These are phyloP conservation scores for Pelagophyceae sp. DNA, from an alignment of 352 stramenopile species.

Conservation along the genomic window DNA sequence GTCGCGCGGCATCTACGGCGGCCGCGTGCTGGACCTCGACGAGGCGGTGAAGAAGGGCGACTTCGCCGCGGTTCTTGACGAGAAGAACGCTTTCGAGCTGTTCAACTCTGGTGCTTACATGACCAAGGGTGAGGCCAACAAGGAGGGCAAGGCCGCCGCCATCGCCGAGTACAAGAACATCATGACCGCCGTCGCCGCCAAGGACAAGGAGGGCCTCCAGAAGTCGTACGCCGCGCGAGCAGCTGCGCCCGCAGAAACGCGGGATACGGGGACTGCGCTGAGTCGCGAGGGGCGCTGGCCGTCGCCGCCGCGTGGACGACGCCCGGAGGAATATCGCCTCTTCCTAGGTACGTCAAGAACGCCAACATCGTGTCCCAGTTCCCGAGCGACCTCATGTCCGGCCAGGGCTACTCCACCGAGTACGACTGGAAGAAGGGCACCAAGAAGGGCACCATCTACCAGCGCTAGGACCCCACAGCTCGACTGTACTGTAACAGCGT, in stretches of 20 bases:
- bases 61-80: slow-evolving; percentile 52
- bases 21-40: slow-evolving; percentile 51
- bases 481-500: no score
- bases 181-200: slow-evolving; percentile 47
- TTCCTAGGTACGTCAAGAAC: slow-evolving; percentile 50
- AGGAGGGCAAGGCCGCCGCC: slow-evolving; percentile 45
- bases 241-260: no score
- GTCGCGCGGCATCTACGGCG: slow-evolving; percentile 54
- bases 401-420: slow-evolving; percentile 58
- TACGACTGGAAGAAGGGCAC: slow-evolving; percentile 46
- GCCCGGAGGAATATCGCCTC: slow-evolving; percentile 46
- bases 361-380: slow-evolving; percentile 44
- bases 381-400: slow-evolving; percentile 30
- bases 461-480: no score
- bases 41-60: slow-evolving; percentile 53
- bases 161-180: slow-evolving; percentile 52
- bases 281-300: not conserved
- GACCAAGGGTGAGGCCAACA: slow-evolving; percentile 39
- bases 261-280: not conserved
- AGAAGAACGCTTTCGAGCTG: slow-evolving; percentile 68
- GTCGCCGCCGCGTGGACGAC: slow-evolving; percentile 13
- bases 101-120: slow-evolving; percentile 64
- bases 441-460: slow-evolving; percentile 13
- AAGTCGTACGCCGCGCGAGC: slow-evolving; percentile 1
- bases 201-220: slow-evolving; percentile 37